Evolutionary conservation across 768 basidiomycete genomes (phyloP), one percentile per base, ranked within the genome.

Genomic region (Imleria badia): DNA sequence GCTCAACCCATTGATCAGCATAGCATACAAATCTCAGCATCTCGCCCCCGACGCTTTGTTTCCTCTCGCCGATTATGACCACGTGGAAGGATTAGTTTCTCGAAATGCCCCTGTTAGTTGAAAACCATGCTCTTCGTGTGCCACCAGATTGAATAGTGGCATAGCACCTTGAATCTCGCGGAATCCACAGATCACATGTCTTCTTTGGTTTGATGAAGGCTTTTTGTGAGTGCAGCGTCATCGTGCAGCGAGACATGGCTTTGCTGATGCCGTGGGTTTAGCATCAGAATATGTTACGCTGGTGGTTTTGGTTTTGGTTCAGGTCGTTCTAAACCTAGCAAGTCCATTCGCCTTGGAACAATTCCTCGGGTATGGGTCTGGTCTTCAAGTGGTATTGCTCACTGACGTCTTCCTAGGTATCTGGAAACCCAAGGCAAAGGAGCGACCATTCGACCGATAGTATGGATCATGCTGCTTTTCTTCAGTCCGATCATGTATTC

Each of bases 381-480:
- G 13, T n/a, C 22, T 30, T 40, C 20, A 6, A 1, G 19, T 15
- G 7, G 44, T 20, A 20, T 26, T 22, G 22, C 17, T 56, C 19
- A 45, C 19, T 34, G 40, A 15, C 26, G 15, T 20, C 15, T 6
- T 3, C 26, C 35, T 48, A 84, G 80, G 39, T 83, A 87, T 62
- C 69, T 90, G 22, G 86, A 89, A 70, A 75, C 68, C 1, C 69
- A 72, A 15, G 82, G 82, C 1, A 62, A 76, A 54, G 75, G 68
- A 23, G 75, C 83, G 0, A 62, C 69, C 13, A 66, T 84, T 29
- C 77, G 78, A 38, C 88, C 88, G 1, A 86, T 85, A 80, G 79
- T 87, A 7, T 89, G 87, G 87, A 78, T 89, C n/a, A 26, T 70
- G 0, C 69, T 73, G 63, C 71, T 85, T 19, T 77, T 81, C 55